Evolutionary conservation across 208 protist species (phyloP).

Genomic region (Crithidia sp.): DNA sequence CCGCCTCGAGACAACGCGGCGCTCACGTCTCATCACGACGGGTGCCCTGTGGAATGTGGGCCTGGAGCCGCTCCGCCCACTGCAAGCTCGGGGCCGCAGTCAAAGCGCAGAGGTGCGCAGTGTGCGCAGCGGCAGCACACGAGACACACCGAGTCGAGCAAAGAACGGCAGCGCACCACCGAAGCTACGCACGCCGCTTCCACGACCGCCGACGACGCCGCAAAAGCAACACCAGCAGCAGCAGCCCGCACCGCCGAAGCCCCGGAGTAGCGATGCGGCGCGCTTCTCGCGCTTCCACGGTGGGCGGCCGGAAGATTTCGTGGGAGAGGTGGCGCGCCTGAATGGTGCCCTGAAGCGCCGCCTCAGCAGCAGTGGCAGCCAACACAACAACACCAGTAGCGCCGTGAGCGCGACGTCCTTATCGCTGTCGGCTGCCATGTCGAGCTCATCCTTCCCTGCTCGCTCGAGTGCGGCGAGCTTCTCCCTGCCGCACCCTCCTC

Average conservation of each 20-base stretch:
- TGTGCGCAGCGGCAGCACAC: neutral
- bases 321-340: neutral
- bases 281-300: neutral
- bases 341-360: constrained; percentile 1
- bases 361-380: neutral
- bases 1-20: constrained; percentile 37
- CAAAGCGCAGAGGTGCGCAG: constrained; percentile 1
- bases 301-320: constrained; percentile 9
- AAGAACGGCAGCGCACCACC: neutral
- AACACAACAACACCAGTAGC: neutral
- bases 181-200: neutral
- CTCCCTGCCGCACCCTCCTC: neutral
- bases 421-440: neutral
- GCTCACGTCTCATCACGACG: constrained; percentile 45
- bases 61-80: constrained; percentile 33
- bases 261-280: too few species aligned
- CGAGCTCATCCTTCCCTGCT: neutral
- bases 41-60: constrained; percentile 40
- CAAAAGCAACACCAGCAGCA: neutral
- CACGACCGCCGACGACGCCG: neutral
- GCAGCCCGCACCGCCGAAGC: neutral
- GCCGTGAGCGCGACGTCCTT: neutral
- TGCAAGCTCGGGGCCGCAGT: constrained; percentile 7
- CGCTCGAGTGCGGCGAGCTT: neutral
- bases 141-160: neutral